Base-by-base conservation (phyloP, 495 filamentous ascomycete species). In the Jackrogersella multiformis region DNA sequence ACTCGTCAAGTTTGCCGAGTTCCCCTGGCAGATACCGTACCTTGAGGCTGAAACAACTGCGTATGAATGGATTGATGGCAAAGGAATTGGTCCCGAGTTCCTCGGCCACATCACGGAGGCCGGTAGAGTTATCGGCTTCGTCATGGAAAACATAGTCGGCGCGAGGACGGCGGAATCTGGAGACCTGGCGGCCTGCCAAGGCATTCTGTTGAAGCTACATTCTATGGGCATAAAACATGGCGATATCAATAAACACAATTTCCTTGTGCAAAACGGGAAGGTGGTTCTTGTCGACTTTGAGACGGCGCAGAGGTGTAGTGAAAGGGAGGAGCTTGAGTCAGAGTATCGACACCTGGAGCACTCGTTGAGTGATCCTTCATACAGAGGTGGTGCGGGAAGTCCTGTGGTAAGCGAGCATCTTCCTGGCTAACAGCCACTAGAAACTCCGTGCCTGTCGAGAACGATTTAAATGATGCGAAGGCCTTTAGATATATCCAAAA, bases 121-220 rank as follows among this genome's bases (percentile, higher is more conserved):
- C 7, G 78, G 71, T 2, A 67, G 82, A 2, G 78, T 81, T 9
- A 79, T 85, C 62, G 80, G 81, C 4, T 82, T 85, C 54, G 36
- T 84, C 13, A 49, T 84, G 58, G 76, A 80, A 59, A 58, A 68
- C 12, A 73, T 84, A 0, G 26, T 56, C 8, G 58, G 69, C 52
- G 67, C 68, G 3, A 63, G 76, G 36, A 57, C 75, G 18, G 78
- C 80, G 5, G 66, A 59, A 6, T 44, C 67, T 6, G 39, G 68
- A 20, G 82, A 83, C 58, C 7, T 82, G 1, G 61, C 51, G 4
- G 18, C 44, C 4, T 84, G 81, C 45, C 45, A 64, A 48, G 24
- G 61, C 26, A 58, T 46, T 4, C 42, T 83, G 39, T 16, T 35
- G 49, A 72, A 70, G 58, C 44, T 83, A 45, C 80, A 84, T 70